These are phyloP conservation scores for Skeletonema menzelii DNA, from an alignment of 108 stramenopile genomes.

Conservation along the genomic window DNA sequence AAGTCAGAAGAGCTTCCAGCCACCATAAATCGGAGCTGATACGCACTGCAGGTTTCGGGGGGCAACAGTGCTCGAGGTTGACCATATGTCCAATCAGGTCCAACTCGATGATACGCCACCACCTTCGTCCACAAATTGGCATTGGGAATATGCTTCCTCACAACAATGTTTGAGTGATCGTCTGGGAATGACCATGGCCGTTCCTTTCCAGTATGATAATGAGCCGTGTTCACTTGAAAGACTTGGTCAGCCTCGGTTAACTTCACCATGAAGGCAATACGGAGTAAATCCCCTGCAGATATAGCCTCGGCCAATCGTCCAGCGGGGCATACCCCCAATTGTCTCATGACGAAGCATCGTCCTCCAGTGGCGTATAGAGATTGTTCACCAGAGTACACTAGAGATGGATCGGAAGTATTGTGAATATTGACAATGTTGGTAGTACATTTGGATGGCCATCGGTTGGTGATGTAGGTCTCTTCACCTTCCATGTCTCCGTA, in stretches of 20 bases:
- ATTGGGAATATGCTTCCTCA: conserved; percentile 16
- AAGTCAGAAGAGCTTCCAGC: conserved; percentile 15
- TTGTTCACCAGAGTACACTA: conserved; percentile 21
- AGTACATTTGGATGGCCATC: conserved; percentile 11
- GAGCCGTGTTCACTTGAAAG: conserved; percentile 39
- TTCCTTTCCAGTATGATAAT: conserved; percentile 23
- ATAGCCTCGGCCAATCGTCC: conserved; percentile 15
- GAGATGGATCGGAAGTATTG: not conserved
- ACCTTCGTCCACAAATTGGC: conserved; percentile 27
- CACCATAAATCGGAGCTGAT: conserved; percentile 33
- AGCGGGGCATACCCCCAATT: conserved; percentile 15
- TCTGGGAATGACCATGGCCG: conserved; percentile 15
- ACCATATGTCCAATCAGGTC: conserved; percentile 35
- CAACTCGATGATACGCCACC: conserved; percentile 27
- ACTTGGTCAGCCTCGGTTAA: conserved; percentile 8
- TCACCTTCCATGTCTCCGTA: conserved; percentile 31
- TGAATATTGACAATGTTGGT: not conserved
- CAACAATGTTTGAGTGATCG: conserved; percentile 34
- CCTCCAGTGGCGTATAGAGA: conserved; percentile 20
- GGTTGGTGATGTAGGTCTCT: not conserved
- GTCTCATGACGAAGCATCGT: conserved; percentile 29
- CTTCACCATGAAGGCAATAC: conserved; percentile 20
- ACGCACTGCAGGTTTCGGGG: conserved; percentile 24
- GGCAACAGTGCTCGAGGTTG: conserved; percentile 1
- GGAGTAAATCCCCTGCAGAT: conserved; percentile 17